Percentiles rank a stretch among this genome's conserved stretches.
These are phyloP conservation scores for Asterophora lycoperdoides DNA, from an alignment of 768 basidiomycete genomes.

Conservation along the genomic window DNA sequence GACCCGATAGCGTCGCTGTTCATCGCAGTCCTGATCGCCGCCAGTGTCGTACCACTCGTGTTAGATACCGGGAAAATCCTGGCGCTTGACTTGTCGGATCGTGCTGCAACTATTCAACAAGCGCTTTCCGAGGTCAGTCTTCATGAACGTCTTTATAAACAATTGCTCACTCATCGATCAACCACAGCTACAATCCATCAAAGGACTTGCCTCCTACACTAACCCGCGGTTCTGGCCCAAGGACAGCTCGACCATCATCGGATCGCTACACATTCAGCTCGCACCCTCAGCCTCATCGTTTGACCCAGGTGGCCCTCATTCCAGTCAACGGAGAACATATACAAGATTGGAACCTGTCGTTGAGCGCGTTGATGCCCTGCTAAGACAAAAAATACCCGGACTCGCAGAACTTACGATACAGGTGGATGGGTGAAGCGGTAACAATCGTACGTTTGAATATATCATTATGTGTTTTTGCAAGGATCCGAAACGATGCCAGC, in stretches of 20 bases:
- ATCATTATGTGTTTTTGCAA: slow-evolving; percentile 2
- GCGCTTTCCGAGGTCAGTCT: slow-evolving; percentile 60
- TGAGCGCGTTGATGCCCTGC: slow-evolving; percentile 65
- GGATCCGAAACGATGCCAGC: too few species aligned
- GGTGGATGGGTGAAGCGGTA: slow-evolving; percentile 46
- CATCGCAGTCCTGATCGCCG: slow-evolving; percentile 92
- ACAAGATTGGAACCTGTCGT: slow-evolving; percentile 68
- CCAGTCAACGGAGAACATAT: slow-evolving; percentile 44
- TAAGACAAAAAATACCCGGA: slow-evolving; percentile 72
- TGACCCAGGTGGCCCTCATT: slow-evolving; percentile 54
- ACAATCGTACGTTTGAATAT: slow-evolving; percentile 14
- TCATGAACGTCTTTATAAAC: background rate
- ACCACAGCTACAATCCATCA: slow-evolving; percentile 66
- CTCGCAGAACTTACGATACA: slow-evolving; percentile 91
- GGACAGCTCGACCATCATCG: slow-evolving; percentile 79
- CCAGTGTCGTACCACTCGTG: slow-evolving; percentile 92
- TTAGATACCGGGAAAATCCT: slow-evolving; percentile 89
- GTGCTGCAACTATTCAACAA: slow-evolving; percentile 46
- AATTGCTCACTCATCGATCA: background rate
- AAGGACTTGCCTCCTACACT: slow-evolving; percentile 79
- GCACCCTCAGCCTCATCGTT: slow-evolving; percentile 51
- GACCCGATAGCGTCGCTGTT: slow-evolving; percentile 97
- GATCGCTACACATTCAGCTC: slow-evolving; percentile 91
- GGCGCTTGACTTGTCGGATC: slow-evolving; percentile 76
- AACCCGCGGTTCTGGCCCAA: slow-evolving; percentile 94